These are phyloP conservation scores for Phyllosticta ampelicida DNA, from an alignment of 2,329 filamentous ascomycete genomes.

Conservation along the genomic window DNA sequence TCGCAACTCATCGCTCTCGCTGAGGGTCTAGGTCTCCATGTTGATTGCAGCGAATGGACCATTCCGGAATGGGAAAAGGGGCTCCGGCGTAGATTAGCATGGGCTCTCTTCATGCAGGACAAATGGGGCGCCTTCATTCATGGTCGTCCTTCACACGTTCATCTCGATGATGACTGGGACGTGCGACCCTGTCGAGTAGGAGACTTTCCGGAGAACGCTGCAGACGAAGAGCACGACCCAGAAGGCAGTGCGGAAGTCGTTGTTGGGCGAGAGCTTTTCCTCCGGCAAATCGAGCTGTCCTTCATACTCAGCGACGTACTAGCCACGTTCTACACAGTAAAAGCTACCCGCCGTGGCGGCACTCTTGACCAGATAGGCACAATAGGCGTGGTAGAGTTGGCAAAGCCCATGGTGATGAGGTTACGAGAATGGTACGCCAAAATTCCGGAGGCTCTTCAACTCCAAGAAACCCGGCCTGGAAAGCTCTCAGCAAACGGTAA, in stretches of 20 bases:
- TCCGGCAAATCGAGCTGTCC: conserved; percentile 34
- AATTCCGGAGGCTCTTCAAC: no score
- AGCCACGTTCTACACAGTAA: not conserved
- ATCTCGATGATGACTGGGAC: conserved; percentile 31
- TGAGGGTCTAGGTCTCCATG: conserved; percentile 31
- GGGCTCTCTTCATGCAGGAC: conserved; percentile 57
- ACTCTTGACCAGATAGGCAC: no score
- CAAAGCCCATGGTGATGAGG: no score
- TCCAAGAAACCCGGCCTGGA: no score
- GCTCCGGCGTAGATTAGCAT: conserved; percentile 49
- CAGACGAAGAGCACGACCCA: conserved; percentile 22
- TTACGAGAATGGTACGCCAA: no score
- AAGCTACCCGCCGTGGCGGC: no score
- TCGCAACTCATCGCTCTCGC: conserved; percentile 28
- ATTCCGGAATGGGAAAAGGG: conserved; percentile 54
- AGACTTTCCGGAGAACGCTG: conserved; percentile 17
- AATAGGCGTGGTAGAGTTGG: no score
- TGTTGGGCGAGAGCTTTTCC: conserved; percentile 37
- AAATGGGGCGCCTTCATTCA: conserved; percentile 50
- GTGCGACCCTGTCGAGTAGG: conserved; percentile 35
- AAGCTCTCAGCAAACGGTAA: no score
- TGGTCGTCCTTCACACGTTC: conserved; percentile 47
- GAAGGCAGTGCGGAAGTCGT: conserved; percentile 24
- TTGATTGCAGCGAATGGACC: conserved; percentile 52
- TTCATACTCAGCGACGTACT: conserved; percentile 40